Percentiles rank a stretch among this genome's conserved stretches.
Conservation (phyloP, 495 filamentous ascomycete genomes). For the Penicillium mononematosum region DNA sequence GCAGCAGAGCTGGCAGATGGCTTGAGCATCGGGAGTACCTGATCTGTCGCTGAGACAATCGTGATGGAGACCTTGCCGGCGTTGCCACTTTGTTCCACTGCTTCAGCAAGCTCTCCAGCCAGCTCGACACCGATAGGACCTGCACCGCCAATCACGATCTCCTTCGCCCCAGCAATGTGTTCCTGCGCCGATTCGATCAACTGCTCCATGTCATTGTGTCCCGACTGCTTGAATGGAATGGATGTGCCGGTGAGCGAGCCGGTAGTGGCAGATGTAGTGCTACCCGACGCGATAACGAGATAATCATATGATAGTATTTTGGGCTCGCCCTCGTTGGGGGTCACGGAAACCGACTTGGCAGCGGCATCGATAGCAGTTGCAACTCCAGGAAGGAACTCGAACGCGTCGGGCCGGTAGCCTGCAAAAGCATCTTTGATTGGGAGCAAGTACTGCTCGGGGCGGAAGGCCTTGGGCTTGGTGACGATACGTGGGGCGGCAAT, state of each 20-base stretch:
- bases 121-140: conserved; percentile 67
- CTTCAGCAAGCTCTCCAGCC: conserved; percentile 57
- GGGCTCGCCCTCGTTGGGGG: conserved; percentile 23
- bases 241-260: conserved; percentile 37
- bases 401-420: conserved; percentile 44
- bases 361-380: conserved; percentile 50
- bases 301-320: conserved; percentile 49
- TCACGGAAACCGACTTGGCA: conserved; percentile 44
- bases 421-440: conserved; percentile 53
- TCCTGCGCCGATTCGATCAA: conserved; percentile 45
- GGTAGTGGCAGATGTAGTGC: conserved; percentile 45
- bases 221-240: conserved; percentile 53
- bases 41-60: conserved; percentile 38
- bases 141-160: conserved; percentile 64
- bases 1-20: conserved; percentile 25
- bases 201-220: conserved; percentile 42
- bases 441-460: conserved; percentile 43
- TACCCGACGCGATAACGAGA: conserved; percentile 53
- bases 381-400: conserved; percentile 57
- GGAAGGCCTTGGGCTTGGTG: conserved; percentile 42
- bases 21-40: conserved; percentile 37
- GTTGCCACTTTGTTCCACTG: conserved; percentile 38
- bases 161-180: conserved; percentile 51
- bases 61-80: conserved; percentile 42
- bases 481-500: conserved; percentile 50